Base-by-base conservation (phyloP, 139 green algal species). In the Closterium sp. region DNA sequence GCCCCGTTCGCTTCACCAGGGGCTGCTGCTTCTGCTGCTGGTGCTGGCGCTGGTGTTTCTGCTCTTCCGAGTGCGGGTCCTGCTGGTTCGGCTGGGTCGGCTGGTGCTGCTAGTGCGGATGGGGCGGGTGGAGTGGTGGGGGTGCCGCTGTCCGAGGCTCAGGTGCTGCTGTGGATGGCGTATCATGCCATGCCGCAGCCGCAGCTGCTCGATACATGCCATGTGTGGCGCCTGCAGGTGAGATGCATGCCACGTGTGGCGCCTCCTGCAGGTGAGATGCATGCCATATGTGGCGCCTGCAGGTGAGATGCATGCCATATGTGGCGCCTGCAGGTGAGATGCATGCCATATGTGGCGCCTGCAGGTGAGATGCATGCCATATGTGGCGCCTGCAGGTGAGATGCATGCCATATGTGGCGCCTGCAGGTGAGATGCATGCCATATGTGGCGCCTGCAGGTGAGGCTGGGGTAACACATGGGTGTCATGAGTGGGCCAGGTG, bases 211-310 rank as follows among this genome's bases (percentile, higher is more conserved):
- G 89, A 91, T 21, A 55, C 31, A 34, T 91, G 34, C 30, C 43
- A 91, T 32, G 89, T 91, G 23, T 91, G 89, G 89, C 84, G n/a
- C 34, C 23, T 91, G 89, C 64, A 86, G 87, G 87, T 91, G 81
- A 81, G 87, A 66, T n/a, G n/a, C n/a, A n/a, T n/a, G n/a, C n/a
- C n/a, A 6, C 36, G 6, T 4, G 6, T 55, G 36, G 36, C 4
- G 6, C 36, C 36, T 55, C n/a, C n/a, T n/a, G n/a, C n/a, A n/a
- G n/a, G n/a, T n/a, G 36, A 55, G 55, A 76, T n/a, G n/a, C n/a
- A n/a, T n/a, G n/a, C n/a, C n/a, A 6, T 6, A 55, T 4, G 6
- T 55, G 36, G 36, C 4, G 6, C 36, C 36, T 55, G 36, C 36
- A 55, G 36, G 36, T 55, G 36, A 55, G 4, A 55, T 55, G n/a